phyloP scores from a whole-genome alignment of 306 rosid species.

The Cucurbita moschata region DNA sequence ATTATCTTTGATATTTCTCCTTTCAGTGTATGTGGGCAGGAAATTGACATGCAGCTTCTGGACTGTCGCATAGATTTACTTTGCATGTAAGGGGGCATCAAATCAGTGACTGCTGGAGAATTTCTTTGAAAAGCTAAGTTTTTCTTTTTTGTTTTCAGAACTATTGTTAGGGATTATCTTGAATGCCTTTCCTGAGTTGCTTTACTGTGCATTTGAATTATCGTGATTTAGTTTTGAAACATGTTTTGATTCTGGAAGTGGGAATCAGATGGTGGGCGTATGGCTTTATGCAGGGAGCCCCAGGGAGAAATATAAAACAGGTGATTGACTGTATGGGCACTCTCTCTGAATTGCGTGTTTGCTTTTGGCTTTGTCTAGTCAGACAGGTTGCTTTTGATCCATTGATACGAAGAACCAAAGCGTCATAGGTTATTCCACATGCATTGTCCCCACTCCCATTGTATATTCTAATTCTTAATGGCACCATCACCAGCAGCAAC shows the following conservation, averaged over 20 bases:
- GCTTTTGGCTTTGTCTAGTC: conserved; percentile 46
- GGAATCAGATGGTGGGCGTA: neutral
- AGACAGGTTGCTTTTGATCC: conserved; percentile 31
- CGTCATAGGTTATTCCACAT: conserved; percentile 33
- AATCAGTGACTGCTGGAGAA: neutral
- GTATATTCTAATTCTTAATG: conserved; percentile 15
- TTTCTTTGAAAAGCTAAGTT: neutral
- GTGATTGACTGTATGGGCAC: neutral
- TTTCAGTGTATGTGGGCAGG: neutral
- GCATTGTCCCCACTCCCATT: conserved; percentile 33
- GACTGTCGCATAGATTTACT: neutral
- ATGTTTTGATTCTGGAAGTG: neutral
- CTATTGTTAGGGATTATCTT: neutral
- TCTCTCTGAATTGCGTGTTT: neutral
- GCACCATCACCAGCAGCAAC: neutral
- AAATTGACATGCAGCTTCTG: conserved; percentile 1
- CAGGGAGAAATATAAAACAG: neutral
- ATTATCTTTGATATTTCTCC: neutral
- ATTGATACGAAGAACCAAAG: conserved; percentile 12
- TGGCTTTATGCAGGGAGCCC: neutral
- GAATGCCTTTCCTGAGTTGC: neutral
- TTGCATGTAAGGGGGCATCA: neutral
- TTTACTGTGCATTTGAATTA: neutral
- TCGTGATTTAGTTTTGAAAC: neutral
- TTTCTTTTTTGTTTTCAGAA: neutral